Percentiles rank a stretch among this genome's conserved stretches.
Conservation (phyloP, 495 filamentous ascomycete species). For the Penicillium canescens region DNA sequence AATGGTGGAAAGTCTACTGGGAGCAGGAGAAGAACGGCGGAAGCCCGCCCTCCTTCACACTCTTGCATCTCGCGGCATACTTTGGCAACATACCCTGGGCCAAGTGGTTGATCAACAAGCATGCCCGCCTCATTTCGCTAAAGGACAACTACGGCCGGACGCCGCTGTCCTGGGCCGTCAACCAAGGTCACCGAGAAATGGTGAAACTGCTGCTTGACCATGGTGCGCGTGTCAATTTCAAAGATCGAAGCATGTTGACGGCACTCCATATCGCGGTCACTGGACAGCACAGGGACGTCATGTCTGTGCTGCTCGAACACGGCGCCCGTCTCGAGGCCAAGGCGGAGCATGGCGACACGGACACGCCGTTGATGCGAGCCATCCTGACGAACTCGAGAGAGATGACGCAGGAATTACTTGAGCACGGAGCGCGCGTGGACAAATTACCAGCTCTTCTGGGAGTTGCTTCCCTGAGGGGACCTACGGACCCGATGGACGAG, state of each 20-base stretch:
- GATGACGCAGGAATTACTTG: slow-evolving; percentile 18
- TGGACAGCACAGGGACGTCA: slow-evolving; percentile 25
- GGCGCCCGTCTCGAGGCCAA: slow-evolving; percentile 25
- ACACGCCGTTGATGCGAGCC: slow-evolving; percentile 27
- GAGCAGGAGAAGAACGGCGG: slow-evolving; percentile 27
- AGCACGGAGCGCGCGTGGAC: slow-evolving; percentile 24
- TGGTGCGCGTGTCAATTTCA: slow-evolving; percentile 29
- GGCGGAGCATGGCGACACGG: slow-evolving; percentile 14
- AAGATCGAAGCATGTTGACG: slow-evolving; percentile 27
- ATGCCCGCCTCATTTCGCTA: slow-evolving; percentile 20
- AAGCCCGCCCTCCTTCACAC: slow-evolving; percentile 25
- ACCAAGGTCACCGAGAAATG: slow-evolving; percentile 25
- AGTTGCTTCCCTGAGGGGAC: slow-evolving; percentile 19
- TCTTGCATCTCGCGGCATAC: slow-evolving; percentile 41
- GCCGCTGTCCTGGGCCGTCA: neutral
- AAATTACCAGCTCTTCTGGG: slow-evolving; percentile 17
- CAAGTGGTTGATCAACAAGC: slow-evolving; percentile 21
- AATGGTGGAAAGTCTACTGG: slow-evolving; percentile 32
- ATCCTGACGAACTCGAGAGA: slow-evolving; percentile 21
- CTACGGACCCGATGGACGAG: slow-evolving; percentile 23
- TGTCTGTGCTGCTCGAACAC: slow-evolving; percentile 25
- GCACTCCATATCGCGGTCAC: slow-evolving; percentile 31
- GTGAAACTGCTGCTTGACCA: slow-evolving; percentile 30
- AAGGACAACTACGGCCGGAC: too few relatives aligned
- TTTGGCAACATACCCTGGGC: slow-evolving; percentile 29